A percentile compares a stretch with the other conserved stretches of the same genome.
Conservation (phyloP, 1,284 basidiomycete genomes). For the Malassezia sympodialis region DNA sequence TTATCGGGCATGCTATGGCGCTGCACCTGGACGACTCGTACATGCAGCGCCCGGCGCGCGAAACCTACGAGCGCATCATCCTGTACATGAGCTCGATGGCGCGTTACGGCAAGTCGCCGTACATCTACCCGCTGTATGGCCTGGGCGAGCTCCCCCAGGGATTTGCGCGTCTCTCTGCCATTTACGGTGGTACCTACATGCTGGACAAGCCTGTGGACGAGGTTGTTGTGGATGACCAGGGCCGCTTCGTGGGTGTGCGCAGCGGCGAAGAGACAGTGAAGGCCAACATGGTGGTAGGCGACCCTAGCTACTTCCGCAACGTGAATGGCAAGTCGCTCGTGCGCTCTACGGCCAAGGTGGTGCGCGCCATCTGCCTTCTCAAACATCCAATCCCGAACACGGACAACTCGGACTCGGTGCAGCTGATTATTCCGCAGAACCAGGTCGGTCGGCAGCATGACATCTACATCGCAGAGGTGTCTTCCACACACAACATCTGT, state of each 20-base stretch:
- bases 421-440: conserved; percentile 98
- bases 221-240: conserved; percentile 67
- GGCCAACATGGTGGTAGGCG: conserved; percentile 95
- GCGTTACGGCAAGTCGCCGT: conserved; percentile 97
- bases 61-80: conserved; percentile 86
- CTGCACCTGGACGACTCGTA: conserved; percentile 96
- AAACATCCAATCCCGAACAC: conserved; percentile 98
- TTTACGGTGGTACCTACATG: conserved; percentile 99
- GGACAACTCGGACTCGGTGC: conserved; percentile 76
- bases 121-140: conserved; percentile 98
- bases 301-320: conserved; percentile 79
- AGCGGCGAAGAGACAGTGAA: conserved; percentile 85
- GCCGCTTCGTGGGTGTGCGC: conserved; percentile 86
- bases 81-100: conserved; percentile 98
- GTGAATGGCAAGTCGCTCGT: conserved; percentile 61
- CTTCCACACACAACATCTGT: conserved; percentile 91
- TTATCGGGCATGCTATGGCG: conserved; percentile 98
- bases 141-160: conserved; percentile 97
- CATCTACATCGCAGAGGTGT: conserved; percentile 97
- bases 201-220: conserved; percentile 89
- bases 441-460: conserved; percentile 91
- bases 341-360: conserved; percentile 78
- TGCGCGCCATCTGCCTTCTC: conserved; percentile 92
- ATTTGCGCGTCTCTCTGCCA: conserved; percentile 86
- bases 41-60: conserved; percentile 78